phyloP scores from a whole-genome alignment of 2,329 filamentous ascomycete genomes.

The Botryotinia convoluta region DNA sequence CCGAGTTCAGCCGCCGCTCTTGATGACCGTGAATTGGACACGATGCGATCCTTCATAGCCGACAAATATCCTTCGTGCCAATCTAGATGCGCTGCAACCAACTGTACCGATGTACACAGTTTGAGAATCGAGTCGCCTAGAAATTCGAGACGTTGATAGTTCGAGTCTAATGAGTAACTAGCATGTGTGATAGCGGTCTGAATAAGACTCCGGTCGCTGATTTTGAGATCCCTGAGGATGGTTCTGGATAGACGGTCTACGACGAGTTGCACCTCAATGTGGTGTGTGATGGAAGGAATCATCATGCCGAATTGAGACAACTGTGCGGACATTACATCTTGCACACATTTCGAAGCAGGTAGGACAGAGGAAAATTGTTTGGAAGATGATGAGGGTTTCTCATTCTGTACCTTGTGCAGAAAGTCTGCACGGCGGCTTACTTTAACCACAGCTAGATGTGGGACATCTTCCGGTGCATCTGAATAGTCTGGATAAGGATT shows the following conservation, averaged over 20 bases:
- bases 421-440: constrained; percentile 60
- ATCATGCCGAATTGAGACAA: constrained; percentile 53
- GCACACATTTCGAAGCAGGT: constrained; percentile 47
- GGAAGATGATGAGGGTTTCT: constrained; percentile 10
- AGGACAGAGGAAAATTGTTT: constrained; percentile 46
- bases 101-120: constrained; percentile 63
- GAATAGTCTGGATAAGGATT: constrained; percentile 41
- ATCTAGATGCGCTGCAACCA: constrained; percentile 55
- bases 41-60: constrained; percentile 62
- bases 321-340: constrained; percentile 48
- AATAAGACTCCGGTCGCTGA: constrained; percentile 56
- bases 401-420: constrained; percentile 44
- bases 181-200: constrained; percentile 69
- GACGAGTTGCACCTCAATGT: constrained; percentile 63
- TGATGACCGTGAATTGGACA: constrained; percentile 73
- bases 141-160: constrained; percentile 87
- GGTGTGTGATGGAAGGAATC: constrained; percentile 70
- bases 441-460: constrained; percentile 49
- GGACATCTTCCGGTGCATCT: constrained; percentile 43
- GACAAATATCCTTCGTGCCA: constrained; percentile 79
- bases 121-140: constrained; percentile 85
- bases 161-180: constrained; percentile 53
- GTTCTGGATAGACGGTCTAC: constrained; percentile 58
- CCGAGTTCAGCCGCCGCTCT: constrained; percentile 60
- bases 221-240: constrained; percentile 50